Evolutionary conservation across 331 rosid species (phyloP).

Genomic region (Prunus yedoensis): DNA sequence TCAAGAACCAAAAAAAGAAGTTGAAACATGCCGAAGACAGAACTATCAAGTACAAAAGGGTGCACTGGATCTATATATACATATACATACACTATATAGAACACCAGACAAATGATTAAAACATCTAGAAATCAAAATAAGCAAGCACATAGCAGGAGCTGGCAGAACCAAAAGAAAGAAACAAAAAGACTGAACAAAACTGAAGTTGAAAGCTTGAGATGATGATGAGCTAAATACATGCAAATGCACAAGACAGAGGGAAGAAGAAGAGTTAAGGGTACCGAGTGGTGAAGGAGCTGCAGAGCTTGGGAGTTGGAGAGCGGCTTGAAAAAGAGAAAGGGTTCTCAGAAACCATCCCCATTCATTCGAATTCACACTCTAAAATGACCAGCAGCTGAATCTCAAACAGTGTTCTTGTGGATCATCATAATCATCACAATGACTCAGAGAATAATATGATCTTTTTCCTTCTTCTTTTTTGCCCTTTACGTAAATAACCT

Average conservation of each 20-base stretch:
- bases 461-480: not conserved
- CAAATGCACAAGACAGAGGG: too few species aligned
- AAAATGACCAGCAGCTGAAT: conserved; percentile 10
- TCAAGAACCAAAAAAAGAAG: conserved; percentile 2
- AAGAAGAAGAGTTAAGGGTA: conserved; percentile 20
- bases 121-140: not conserved
- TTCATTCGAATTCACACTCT: not conserved
- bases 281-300: conserved; percentile 84
- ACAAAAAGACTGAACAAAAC: too few species aligned
- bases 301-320: conserved; percentile 60
- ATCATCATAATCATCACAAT: not conserved
- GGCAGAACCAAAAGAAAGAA: not conserved
- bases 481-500: conserved; percentile 33
- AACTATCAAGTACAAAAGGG: too few species aligned
- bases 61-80: too few species aligned
- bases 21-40: not conserved
- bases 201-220: too few species aligned
- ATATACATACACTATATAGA: not conserved
- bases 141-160: not conserved
- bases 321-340: conserved; percentile 49
- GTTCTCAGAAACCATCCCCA: conserved; percentile 61
- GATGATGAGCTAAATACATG: too few species aligned
- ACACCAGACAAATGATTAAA: not conserved
- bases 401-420: conserved; percentile 26
- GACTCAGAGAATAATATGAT: not conserved